A percentile compares a stretch with the other conserved stretches of the same genome.
phyloP scores from a whole-genome alignment of 495 filamentous ascomycete genomes.

The Aspergillus baeticus region DNA sequence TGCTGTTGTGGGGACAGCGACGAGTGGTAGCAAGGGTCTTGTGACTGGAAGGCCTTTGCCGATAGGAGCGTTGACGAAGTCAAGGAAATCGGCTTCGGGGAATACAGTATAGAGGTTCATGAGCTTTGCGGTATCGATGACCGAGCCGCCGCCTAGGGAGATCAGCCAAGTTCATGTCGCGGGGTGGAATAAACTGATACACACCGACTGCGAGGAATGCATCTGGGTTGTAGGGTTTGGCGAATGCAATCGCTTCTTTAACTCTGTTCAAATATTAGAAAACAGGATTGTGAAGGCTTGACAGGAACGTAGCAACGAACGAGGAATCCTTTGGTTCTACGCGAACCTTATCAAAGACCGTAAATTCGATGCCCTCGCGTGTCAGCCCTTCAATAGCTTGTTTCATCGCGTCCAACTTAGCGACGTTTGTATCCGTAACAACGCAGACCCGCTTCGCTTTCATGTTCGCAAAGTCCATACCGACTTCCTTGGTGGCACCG shows the following conservation, averaged over 20 bases:
- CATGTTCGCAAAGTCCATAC: slow-evolving; percentile 97
- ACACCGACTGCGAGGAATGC: slow-evolving; percentile 88
- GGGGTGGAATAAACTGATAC: slow-evolving; percentile 16
- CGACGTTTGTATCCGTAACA: slow-evolving; percentile 82
- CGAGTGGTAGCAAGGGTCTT: slow-evolving; percentile 73
- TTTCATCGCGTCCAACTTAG: slow-evolving; percentile 78
- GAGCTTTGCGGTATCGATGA: slow-evolving; percentile 97
- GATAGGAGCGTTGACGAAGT: slow-evolving; percentile 96
- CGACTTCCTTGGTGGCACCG: slow-evolving; percentile 94
- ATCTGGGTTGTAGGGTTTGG: slow-evolving; percentile 75
- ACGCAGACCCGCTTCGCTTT: slow-evolving; percentile 81
- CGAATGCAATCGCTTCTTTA: slow-evolving; percentile 82
- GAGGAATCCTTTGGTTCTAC: slow-evolving; percentile 94
- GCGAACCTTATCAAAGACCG: slow-evolving; percentile 72
- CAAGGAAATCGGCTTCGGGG: slow-evolving; percentile 86
- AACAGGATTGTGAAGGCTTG: background rate
- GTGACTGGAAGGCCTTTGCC: slow-evolving; percentile 84
- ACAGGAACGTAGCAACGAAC: slow-evolving; percentile 39
- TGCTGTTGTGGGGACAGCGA: slow-evolving; percentile 93
- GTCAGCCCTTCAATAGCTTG: slow-evolving; percentile 75
- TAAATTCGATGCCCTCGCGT: slow-evolving; percentile 73
- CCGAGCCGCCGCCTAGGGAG: slow-evolving; percentile 58
- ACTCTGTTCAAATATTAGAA: slow-evolving; percentile 33
- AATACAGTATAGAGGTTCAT: slow-evolving; percentile 95
- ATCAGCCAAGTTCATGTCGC: background rate